A percentile compares a stretch with the other conserved stretches of the same genome.
phyloP scores from a whole-genome alignment of 306 rosid species.

The Purshia tridentata region DNA sequence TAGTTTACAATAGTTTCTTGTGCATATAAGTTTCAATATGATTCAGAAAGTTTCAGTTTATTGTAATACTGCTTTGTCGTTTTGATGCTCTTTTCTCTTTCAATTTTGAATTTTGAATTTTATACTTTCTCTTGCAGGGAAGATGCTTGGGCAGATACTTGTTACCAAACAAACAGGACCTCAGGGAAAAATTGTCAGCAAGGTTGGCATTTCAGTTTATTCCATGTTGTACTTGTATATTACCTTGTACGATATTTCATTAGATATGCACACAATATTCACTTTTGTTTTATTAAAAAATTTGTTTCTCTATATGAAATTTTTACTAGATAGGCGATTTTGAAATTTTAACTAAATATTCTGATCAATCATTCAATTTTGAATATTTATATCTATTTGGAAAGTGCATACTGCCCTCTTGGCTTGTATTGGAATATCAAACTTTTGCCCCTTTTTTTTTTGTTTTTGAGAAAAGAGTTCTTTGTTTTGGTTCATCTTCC shows the following conservation, averaged over 20 bases:
- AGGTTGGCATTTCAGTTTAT: slow-evolving; percentile 41
- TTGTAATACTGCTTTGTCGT: slow-evolving; percentile 1
- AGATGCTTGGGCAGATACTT: slow-evolving; percentile 96
- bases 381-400: too few relatives aligned
- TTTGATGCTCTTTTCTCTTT: not conserved
- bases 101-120: not conserved
- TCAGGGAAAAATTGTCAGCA: slow-evolving; percentile 91
- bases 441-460: too few relatives aligned
- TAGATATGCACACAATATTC: not conserved
- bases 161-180: slow-evolving; percentile 98
- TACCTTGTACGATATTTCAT: not conserved
- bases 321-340: too few relatives aligned
- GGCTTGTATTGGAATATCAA: too few relatives aligned
- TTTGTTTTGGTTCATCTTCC: too few relatives aligned
- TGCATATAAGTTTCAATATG: not conserved
- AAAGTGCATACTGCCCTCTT: too few relatives aligned
- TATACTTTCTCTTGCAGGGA: slow-evolving; percentile 50
- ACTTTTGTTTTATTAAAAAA: not conserved
- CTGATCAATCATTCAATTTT: too few relatives aligned
- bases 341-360: too few relatives aligned
- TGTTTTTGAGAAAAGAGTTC: too few relatives aligned
- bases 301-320: too few relatives aligned
- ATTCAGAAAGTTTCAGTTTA: not conserved
- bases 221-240: not conserved
- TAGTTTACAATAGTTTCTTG: not conserved